These are phyloP conservation scores for Cucurbita moschata DNA, from an alignment of 306 rosid species.

Conservation along the genomic window DNA sequence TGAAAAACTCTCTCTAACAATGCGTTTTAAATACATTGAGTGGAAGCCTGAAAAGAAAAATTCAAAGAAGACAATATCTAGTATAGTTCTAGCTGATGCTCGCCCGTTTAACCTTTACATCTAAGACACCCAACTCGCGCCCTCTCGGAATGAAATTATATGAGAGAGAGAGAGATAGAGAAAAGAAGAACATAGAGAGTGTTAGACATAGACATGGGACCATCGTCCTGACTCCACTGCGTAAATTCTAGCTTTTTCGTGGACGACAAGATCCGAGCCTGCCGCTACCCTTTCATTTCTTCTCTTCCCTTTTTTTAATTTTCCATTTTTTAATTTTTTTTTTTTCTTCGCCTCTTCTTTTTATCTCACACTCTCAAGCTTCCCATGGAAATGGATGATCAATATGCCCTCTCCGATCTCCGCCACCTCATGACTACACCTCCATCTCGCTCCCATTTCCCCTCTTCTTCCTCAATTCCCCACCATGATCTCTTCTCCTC, in stretches of 20 bases:
- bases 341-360: too few relatives aligned
- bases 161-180: background rate
- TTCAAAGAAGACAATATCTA: too few relatives aligned
- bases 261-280: constrained; percentile 19
- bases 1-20: too few relatives aligned
- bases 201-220: constrained; percentile 51
- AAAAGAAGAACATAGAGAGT: constrained; percentile 4
- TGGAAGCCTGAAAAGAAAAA: too few relatives aligned
- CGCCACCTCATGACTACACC: background rate
- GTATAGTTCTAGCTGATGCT: too few relatives aligned
- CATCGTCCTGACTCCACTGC: constrained; percentile 30
- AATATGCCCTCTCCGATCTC: constrained; percentile 9
- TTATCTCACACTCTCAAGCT: background rate
- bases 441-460: background rate
- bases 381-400: constrained; percentile 11
- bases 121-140: too few relatives aligned
- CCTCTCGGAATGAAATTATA: too few relatives aligned
- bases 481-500: background rate
- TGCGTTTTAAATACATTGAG: too few relatives aligned
- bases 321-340: background rate
- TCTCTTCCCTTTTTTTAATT: background rate
- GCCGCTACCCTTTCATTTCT: background rate
- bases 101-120: too few relatives aligned
- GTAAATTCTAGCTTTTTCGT: constrained; percentile 15
- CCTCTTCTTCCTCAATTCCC: constrained; percentile 2